A percentile compares a stretch with the other conserved stretches of the same genome.
phyloP scores from a whole-genome alignment of 352 stramenopile genomes.

The Phytophthora hibernalis region DNA sequence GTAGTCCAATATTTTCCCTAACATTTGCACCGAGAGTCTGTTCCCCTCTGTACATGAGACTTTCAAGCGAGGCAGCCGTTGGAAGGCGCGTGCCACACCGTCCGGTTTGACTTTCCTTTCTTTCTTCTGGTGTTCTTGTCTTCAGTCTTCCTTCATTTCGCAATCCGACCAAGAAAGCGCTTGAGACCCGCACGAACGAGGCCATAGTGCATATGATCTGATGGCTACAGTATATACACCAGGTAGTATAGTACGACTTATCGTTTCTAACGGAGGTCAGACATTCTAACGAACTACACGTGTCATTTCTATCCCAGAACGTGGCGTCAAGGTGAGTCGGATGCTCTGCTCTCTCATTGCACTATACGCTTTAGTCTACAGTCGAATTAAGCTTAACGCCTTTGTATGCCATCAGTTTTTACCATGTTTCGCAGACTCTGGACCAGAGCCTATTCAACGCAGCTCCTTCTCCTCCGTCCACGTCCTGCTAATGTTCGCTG shows the following conservation, averaged over 20 bases:
- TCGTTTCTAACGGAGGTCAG: too few relatives aligned
- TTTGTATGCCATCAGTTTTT: constrained; percentile 22
- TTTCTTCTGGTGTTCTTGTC: too few relatives aligned
- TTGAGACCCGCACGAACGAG: not conserved
- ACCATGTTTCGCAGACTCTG: constrained; percentile 60
- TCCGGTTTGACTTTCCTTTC: too few relatives aligned
- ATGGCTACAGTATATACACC: too few relatives aligned
- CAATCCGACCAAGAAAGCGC: not conserved
- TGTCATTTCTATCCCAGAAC: not conserved
- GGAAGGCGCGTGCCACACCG: not conserved
- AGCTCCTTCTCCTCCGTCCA: constrained; percentile 56
- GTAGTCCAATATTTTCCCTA: not conserved
- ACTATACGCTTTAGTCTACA: too few relatives aligned
- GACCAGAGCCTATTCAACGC: constrained; percentile 43
- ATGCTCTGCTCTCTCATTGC: not conserved
- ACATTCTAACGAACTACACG: too few relatives aligned
- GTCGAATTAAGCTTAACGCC: too few relatives aligned
- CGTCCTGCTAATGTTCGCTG: constrained; percentile 36
- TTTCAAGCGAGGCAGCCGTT: not conserved
- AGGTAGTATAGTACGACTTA: too few relatives aligned
- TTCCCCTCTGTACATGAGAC: not conserved
- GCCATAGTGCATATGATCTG: not conserved
- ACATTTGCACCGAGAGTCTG: not conserved
- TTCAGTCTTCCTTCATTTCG: not conserved
- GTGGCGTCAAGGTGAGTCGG: not conserved